Base-by-base conservation (phyloP, 768 basidiomycete genomes). In the Agrocybe chaxingu region DNA sequence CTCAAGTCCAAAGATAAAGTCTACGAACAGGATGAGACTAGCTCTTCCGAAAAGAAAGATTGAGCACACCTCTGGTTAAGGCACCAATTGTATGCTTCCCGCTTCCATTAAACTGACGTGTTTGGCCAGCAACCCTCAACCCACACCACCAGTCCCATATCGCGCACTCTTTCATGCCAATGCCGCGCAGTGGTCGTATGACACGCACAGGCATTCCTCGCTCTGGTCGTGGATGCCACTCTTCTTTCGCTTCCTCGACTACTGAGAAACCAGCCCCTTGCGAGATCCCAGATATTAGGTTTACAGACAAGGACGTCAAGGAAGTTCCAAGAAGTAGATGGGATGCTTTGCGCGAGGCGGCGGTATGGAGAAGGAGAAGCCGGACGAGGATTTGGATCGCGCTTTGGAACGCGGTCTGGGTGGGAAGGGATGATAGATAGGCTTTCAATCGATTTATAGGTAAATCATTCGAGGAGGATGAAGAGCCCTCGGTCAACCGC, bases 301-400 rank as follows among this genome's bases (percentile, higher is more conserved):
- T 79, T 31, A 92, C 77, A 0, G 90, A 89, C 0, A 92, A 71
- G 0, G 84, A 82, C 1, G 91, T 92, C n/a, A 91, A 69, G 1
- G 83, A 85, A 10, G 89, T 86, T 54, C 91, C 91, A 9, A 92
- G 75, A 10, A 92, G 72, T 11, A 92, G 71, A 62, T 92, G 89
- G 0, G 90, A 90, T n/a, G 82, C 82, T 3, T 66, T 62, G 3
- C 71, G 76, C 1, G 76, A 72, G 19, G 69, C 66, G 4, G 90
- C 83, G 0, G 85, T 84, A 57, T 88, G 75, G 12, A 91, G 68
- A 19, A 92, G 71, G 9, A 93, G 71, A n/a, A 91, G 67, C 13
- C 89, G 81, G 47, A 75, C 75, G 10, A 92, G 70, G 12, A 70
- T 78, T 40, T 78, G 75, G 41, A 90, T 70, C 0, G 85, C 76